A percentile compares a stretch with the other conserved stretches of the same genome.
Conservation (phyloP, 2,329 filamentous ascomycete genomes). For the Colletotrichum ledebouriae region DNA sequence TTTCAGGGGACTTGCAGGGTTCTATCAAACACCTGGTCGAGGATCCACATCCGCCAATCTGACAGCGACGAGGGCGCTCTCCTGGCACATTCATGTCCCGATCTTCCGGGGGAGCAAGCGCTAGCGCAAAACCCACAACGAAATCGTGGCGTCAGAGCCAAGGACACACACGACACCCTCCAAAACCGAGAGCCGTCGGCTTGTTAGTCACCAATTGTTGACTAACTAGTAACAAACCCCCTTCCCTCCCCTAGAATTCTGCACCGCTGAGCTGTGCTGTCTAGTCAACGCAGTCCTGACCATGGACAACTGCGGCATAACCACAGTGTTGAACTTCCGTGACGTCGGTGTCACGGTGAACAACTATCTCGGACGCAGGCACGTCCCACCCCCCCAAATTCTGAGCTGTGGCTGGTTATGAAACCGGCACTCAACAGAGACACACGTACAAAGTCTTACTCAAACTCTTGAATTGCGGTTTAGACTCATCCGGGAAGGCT, state of each 20-base stretch:
- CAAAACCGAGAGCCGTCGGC: constrained; percentile 12
- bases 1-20: constrained; percentile 29
- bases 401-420: not conserved
- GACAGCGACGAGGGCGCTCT: constrained; percentile 15
- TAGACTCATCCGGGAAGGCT: constrained; percentile 69
- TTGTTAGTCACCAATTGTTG: constrained; percentile 4
- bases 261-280: not conserved
- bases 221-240: constrained; percentile 2
- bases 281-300: constrained; percentile 1
- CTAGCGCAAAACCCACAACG: not conserved
- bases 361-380: constrained; percentile 67
- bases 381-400: constrained; percentile 45
- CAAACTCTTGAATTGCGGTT: not conserved
- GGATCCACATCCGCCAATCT: constrained; percentile 23
- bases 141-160: constrained; percentile 23
- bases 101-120: constrained; percentile 7
- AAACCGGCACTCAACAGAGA: constrained; percentile 22
- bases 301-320: constrained; percentile 38
- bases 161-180: constrained; percentile 4
- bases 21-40: constrained; percentile 17
- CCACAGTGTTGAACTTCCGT: constrained; percentile 77
- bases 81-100: constrained; percentile 11
- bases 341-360: constrained; percentile 81
- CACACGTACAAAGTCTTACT: constrained; percentile 19
- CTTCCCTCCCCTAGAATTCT: not conserved